Evolutionary conservation across 129 eudicot species (phyloP), one percentile per base, ranked within the genome.

Genomic region (Chrysanthemum makinoi): DNA sequence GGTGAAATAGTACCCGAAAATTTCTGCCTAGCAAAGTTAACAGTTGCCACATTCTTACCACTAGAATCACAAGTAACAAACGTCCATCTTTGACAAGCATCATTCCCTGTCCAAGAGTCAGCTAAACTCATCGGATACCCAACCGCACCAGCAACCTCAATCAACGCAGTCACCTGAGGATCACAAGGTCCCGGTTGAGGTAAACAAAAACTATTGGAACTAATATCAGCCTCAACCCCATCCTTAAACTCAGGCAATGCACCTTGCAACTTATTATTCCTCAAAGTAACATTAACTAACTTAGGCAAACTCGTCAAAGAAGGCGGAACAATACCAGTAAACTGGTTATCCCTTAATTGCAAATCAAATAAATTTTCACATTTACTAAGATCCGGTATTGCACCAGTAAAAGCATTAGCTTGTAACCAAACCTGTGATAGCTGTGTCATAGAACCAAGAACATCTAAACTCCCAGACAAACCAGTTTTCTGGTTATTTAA

Each of bases 221-320:
- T 61, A 10, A 83, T 5, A 8, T 53, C 62, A 30, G 11, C 22
- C 2, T 33, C 1, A 20, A 86, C 80, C 3, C 78, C 75, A 20
- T 0, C n/a, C 2, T 52, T 33, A 72, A 84, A 82, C 70, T 16
- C 74, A 3, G 96, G 96, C 49, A 79, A 2, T 15, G 83, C 80
- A 60, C 96, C 96, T 61, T 89, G 96, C 17, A 89, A 75, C 30
- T 80, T 70, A 16, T 86, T 89, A 72, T 89, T 89, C 65, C 80
- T 82, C 53, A 89, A 51, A 4, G 87, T 67, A 26, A 89, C 70
- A 43, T 86, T 86, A 12, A 39, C 60, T 30, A 89, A 67, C 2
- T 63, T 75, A 4, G 84, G 80, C 4, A 86, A 72, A 55, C 62
- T 12, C 55, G 66, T 57, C 19, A 89, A 3, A 0, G 86, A 72